A percentile compares a stretch with the other conserved stretches of the same genome.
phyloP scores from a whole-genome alignment of 2,329 filamentous ascomycete genomes.

The Sclerotinia minor region DNA sequence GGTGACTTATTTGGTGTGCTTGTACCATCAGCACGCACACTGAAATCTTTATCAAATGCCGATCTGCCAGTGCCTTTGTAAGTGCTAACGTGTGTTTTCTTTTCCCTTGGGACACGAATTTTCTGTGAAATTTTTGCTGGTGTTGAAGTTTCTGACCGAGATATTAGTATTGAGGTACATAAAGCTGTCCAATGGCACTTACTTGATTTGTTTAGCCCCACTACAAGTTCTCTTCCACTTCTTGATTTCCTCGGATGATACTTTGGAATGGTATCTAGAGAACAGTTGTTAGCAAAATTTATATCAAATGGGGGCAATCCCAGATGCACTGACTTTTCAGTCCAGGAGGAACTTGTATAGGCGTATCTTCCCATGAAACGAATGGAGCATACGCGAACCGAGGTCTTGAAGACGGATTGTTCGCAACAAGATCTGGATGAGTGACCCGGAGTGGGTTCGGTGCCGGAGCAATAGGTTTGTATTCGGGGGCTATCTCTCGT shows the following conservation, averaged over 20 bases:
- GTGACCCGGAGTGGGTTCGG: slow-evolving; percentile 34
- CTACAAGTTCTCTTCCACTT: slow-evolving; percentile 39
- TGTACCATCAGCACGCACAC: slow-evolving; percentile 31
- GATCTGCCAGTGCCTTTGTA: slow-evolving; percentile 38
- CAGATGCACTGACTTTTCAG: slow-evolving; percentile 37
- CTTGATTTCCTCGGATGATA: slow-evolving; percentile 39
- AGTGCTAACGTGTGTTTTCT: slow-evolving; percentile 32
- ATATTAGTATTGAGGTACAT: slow-evolving; percentile 20
- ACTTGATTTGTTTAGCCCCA: slow-evolving; percentile 38
- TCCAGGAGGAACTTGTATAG: slow-evolving; percentile 35
- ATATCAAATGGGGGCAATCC: slow-evolving; percentile 9
- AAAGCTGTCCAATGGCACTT: slow-evolving; percentile 28
- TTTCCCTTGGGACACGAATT: slow-evolving; percentile 33
- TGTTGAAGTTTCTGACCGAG: slow-evolving; percentile 30
- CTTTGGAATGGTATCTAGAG: slow-evolving; percentile 39
- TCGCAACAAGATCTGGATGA: slow-evolving; percentile 34
- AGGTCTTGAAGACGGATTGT: slow-evolving; percentile 31
- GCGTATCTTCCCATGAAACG: slow-evolving; percentile 34
- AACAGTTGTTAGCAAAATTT: slow-evolving; percentile 6
- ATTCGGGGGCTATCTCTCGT: slow-evolving; percentile 1
- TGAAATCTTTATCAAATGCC: slow-evolving; percentile 29
- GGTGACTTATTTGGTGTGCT: slow-evolving; percentile 25
- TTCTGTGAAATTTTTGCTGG: slow-evolving; percentile 35
- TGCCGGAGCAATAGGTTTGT: slow-evolving; percentile 8
- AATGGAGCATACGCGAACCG: slow-evolving; percentile 38